These are phyloP conservation scores for Aspergillus sp. DNA, from an alignment of 2,329 filamentous ascomycete species.

Conservation along the genomic window DNA sequence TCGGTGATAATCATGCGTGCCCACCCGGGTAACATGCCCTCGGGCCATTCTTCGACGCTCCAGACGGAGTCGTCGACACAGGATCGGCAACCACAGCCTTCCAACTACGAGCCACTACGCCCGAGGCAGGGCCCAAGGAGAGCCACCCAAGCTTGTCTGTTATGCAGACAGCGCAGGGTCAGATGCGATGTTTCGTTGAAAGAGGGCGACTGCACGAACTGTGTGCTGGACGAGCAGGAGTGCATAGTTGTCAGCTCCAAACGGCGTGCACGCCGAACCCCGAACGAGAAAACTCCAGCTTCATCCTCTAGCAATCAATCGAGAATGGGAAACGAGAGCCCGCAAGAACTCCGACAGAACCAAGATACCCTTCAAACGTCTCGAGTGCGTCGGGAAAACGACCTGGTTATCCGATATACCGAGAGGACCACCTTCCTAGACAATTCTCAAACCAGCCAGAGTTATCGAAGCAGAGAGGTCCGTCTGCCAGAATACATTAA, in stretches of 20 bases:
- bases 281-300: not conserved
- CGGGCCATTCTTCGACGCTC: not conserved
- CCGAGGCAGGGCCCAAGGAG: not conserved
- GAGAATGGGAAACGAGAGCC: not conserved
- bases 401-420: too few relatives aligned
- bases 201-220: not conserved
- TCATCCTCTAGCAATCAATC: not conserved
- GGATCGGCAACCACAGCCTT: not conserved
- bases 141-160: not conserved
- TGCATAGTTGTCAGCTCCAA: not conserved
- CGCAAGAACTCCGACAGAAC: too few relatives aligned
- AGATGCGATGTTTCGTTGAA: not conserved
- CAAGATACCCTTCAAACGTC: not conserved
- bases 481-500: not conserved
- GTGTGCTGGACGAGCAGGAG: not conserved
- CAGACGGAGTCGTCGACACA: not conserved
- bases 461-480: not conserved
- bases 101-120: not conserved
- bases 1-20: not conserved
- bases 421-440: too few relatives aligned
- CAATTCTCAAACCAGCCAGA: not conserved
- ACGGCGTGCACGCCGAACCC: not conserved
- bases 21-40: not conserved
- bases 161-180: not conserved
- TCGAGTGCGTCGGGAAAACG: not conserved